phyloP scores from a whole-genome alignment of 1,284 basidiomycete genomes.

The Sporisorium sorghi region DNA sequence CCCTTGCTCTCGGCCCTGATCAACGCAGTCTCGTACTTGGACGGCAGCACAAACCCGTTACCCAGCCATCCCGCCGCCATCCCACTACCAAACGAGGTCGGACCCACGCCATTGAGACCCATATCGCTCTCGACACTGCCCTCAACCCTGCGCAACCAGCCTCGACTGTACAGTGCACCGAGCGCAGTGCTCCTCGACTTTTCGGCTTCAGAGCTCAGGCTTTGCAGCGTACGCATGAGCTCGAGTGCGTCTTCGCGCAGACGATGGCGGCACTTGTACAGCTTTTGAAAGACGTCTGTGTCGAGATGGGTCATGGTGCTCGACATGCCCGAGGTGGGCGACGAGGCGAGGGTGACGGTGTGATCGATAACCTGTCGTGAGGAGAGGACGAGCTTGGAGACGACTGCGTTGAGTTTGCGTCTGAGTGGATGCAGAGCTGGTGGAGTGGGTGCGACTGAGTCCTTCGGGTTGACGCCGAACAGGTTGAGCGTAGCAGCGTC shows the following conservation, averaged over 20 bases:
- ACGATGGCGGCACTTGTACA: slow-evolving; percentile 62
- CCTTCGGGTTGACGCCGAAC: slow-evolving; percentile 28
- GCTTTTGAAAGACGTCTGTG: slow-evolving; percentile 49
- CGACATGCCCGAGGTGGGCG: slow-evolving; percentile 41
- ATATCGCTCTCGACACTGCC: slow-evolving; percentile 52
- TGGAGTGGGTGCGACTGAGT: slow-evolving; percentile 28
- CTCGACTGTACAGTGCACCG: slow-evolving; percentile 29
- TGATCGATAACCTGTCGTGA: slow-evolving; percentile 70
- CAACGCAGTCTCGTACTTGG: slow-evolving; percentile 51
- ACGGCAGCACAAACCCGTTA: slow-evolving; percentile 68
- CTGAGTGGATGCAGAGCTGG: slow-evolving; percentile 67
- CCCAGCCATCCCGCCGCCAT: slow-evolving; percentile 68
- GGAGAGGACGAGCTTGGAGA: slow-evolving; percentile 72
- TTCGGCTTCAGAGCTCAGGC: slow-evolving; percentile 45
- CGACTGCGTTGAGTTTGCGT: slow-evolving; percentile 71
- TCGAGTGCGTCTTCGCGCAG: slow-evolving; percentile 57
- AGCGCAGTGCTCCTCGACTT: slow-evolving; percentile 43
- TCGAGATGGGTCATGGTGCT: slow-evolving; percentile 53
- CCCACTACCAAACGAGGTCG: slow-evolving; percentile 61
- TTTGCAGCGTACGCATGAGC: slow-evolving; percentile 45
- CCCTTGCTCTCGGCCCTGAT: slow-evolving; percentile 49
- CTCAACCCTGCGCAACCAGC: slow-evolving; percentile 49
- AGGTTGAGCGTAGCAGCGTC: slow-evolving; percentile 16
- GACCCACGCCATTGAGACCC: slow-evolving; percentile 51
- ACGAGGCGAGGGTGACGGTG: slow-evolving; percentile 48